Base-by-base conservation (phyloP, 495 filamentous ascomycete species). In the Trypethelium eluteriae region DNA sequence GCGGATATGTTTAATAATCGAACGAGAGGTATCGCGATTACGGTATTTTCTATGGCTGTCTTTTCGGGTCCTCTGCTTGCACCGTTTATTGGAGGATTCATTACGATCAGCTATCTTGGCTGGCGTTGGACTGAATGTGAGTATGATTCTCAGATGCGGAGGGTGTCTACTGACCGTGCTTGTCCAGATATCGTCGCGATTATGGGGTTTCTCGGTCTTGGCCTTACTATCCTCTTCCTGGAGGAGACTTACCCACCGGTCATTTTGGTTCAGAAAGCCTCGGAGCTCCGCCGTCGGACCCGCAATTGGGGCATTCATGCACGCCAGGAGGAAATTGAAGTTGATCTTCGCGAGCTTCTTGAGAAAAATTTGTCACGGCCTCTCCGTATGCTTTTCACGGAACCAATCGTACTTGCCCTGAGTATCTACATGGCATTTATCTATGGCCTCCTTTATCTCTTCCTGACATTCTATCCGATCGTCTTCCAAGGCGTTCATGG, bases 291-390 rank as follows among this genome's bases (percentile, higher is more conserved):
- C 61, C 89, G 90, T 11, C 78, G 88, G 56, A 96, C 92, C 6
- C 84, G 85, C 73, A 96, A 95, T 78, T 95, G 92, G 91, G 92
- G 90, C 57, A 95, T 96, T 69, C 91, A 96, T 77, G 90, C 92
- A 59, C 95, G 92, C 73, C 90, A 96, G 75, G 92, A 96, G 73
- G 91, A 96, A 78, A 92, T 95, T 68, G 91, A 95, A 74, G 82
- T 97, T 64, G 88, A 94, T 76, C 81, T 95, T 69, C 75, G 80
- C 38, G 89, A 95, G 76, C 80, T 96, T 12, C 49, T 96, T 49
- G 84, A 81, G 68, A 93, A 93, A 82, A 95, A 96, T 76, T 92
- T 94, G 75, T 83, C 80, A 67, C 85, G 92, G 44, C 92, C 92
- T 0, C 76, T 96, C 70, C 82, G 88, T 64, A 85, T 96, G 65